Conservation (phyloP, 371 early-diverging fungal species). For the Nematocida parisii region DNA sequence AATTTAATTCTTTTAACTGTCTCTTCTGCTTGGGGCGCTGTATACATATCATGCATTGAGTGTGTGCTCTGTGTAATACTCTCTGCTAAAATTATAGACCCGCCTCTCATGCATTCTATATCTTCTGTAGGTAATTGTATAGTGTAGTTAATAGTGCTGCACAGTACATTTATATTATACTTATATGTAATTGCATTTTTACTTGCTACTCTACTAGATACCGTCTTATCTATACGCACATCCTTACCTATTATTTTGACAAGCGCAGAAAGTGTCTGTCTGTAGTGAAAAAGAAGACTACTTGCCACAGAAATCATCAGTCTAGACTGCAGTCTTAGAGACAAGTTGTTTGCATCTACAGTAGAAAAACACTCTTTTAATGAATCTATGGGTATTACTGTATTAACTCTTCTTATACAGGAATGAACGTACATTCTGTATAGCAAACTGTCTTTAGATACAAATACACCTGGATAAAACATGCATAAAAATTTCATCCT, state of each 20-base stretch:
- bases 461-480: conserved; percentile 15
- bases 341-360: conserved; percentile 3
- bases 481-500: background rate
- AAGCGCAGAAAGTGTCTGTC: background rate
- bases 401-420: conserved; percentile 14
- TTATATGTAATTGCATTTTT: background rate
- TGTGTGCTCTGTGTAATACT: too few relatives aligned
- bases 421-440: conserved; percentile 23
- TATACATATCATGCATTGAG: background rate
- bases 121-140: background rate
- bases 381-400: conserved; percentile 11
- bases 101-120: conserved; percentile 4
- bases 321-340: conserved; percentile 43
- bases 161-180: conserved; percentile 7
- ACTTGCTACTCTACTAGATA: background rate
- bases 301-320: conserved; percentile 11
- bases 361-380: background rate
- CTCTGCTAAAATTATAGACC: too few relatives aligned
- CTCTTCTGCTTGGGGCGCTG: background rate
- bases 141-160: background rate
- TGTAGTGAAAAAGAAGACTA: conserved; percentile 23
- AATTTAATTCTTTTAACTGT: conserved; percentile 4
- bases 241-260: background rate
- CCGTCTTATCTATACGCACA: background rate
- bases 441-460: conserved; percentile 14